Base-by-base conservation (phyloP, 495 filamentous ascomycete genomes). In the Amphirosellinia nigrospora region DNA sequence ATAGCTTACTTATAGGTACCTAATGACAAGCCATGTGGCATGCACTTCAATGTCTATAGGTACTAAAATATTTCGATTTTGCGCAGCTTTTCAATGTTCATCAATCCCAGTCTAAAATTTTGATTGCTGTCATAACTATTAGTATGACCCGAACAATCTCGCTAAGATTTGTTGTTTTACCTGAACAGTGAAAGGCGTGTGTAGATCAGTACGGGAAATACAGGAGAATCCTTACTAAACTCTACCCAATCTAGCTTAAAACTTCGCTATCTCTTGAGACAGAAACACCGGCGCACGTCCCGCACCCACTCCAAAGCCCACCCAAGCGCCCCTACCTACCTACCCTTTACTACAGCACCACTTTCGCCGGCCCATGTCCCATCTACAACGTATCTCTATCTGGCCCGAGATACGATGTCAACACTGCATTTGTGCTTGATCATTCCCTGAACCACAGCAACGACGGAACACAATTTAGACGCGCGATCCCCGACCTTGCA, bases 231-330 rank as follows among this genome's bases (percentile, higher is more conserved):
- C 41, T 16, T 34, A 64, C 41, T 21, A 50, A 61, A 15, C 9
- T 13, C 26, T 50, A 34, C 61, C 61, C 41, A 50, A 48, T 64
- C 43, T 50, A 43, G 61, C 30, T 36, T 48, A 64, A 64, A 21
- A 48, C 26, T 28, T 50, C 61, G 61, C 61, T 64, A 64, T 64
- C 43, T 64, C 19, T 48, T 39, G 41, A 45, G 41, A 46, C 50
- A 36, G 28, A 46, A 68, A 68, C 53, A 45, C 65, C 32, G 65
- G 65, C 65, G 53, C 65, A 48, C 41, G 65, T 68, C 65, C 53
- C 19, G 39, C 65, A 68, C 39, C 65, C 38, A 68, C 52, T 38
- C 38, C 38, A 30, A 21, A 53, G 63, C 48, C 63, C 63, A 66
- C 34, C 21, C 58, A 41, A 13, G 30, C 55, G 55, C 55, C 36